Percentiles rank a stretch among this genome's conserved stretches.
Conservation (phyloP, 2,329 filamentous ascomycete genomes). For the Dothideomycetes sp. region DNA sequence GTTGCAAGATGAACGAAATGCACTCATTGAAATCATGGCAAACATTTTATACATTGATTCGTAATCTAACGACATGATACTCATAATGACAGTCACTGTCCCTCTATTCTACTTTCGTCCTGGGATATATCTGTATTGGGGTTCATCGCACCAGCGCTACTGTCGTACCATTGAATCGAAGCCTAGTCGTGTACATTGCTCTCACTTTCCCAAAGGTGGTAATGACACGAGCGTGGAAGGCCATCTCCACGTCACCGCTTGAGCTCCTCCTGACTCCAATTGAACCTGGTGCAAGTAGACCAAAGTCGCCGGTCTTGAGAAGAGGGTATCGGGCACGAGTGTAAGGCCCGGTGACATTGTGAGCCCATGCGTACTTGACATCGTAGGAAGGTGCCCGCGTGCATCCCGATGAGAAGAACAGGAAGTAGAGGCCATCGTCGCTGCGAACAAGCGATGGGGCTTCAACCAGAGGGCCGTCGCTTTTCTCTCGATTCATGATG, state of each 20-base stretch:
- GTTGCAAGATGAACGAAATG: no score
- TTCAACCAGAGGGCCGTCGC: slow-evolving; percentile 24
- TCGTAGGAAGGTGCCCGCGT: slow-evolving; percentile 19
- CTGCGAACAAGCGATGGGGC: slow-evolving; percentile 20
- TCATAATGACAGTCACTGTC: no score
- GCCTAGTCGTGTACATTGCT: slow-evolving; percentile 21
- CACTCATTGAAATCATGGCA: no score
- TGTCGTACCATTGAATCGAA: slow-evolving; percentile 18
- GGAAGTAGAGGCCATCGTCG: slow-evolving; percentile 20
- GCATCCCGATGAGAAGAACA: slow-evolving; percentile 26
- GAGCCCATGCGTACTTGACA: slow-evolving; percentile 21
- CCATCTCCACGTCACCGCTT: slow-evolving; percentile 13
- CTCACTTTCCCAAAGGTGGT: slow-evolving; percentile 16
- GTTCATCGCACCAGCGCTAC: no score
- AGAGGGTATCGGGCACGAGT: slow-evolving; percentile 14
- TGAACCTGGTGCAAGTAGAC: slow-evolving; percentile 21
- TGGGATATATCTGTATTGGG: no score
- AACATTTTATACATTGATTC: no score
- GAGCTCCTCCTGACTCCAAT: slow-evolving; percentile 12
- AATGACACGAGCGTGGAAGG: slow-evolving; percentile 21
- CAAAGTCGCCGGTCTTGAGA: slow-evolving; percentile 18
- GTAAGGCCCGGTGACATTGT: slow-evolving; percentile 20
- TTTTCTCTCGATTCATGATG: slow-evolving; percentile 18
- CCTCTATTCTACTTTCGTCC: no score
- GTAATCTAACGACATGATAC: no score